Conservation (phyloP, 1,284 basidiomycete species). For the Inonotus obliquus region DNA sequence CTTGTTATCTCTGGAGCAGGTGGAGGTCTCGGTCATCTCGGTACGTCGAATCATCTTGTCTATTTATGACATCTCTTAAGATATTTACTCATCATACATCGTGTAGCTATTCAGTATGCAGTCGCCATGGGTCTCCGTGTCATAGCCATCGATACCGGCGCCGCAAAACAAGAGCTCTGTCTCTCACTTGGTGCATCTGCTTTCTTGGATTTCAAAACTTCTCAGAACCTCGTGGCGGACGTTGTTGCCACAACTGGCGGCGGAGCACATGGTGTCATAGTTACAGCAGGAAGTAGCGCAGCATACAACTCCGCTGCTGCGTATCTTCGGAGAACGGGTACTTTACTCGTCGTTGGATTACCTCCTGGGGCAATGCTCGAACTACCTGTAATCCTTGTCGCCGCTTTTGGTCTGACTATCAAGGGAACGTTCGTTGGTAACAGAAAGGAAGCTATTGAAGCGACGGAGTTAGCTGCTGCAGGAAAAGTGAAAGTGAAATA, state of each 20-base stretch:
- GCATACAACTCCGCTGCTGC: slow-evolving; percentile 71
- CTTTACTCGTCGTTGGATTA: slow-evolving; percentile 73
- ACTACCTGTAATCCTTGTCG: slow-evolving; percentile 73
- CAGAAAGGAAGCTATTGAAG: slow-evolving; percentile 70
- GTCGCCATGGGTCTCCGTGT: slow-evolving; percentile 71
- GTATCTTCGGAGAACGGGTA: slow-evolving; percentile 60
- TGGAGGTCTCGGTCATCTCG: slow-evolving; percentile 69
- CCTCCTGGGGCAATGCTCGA: slow-evolving; percentile 57
- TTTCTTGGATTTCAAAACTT: slow-evolving; percentile 77
- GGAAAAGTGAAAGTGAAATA: slow-evolving; percentile 65
- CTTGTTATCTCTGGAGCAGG: slow-evolving; percentile 79
- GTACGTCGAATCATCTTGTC: slow-evolving; percentile 31
- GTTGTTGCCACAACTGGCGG: slow-evolving; percentile 66
- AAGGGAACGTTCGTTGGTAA: slow-evolving; percentile 32
- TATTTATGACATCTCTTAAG: no score
- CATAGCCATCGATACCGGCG: slow-evolving; percentile 77
- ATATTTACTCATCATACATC: slow-evolving; percentile 14
- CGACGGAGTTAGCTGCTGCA: slow-evolving; percentile 62
- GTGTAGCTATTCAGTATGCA: slow-evolving; percentile 75
- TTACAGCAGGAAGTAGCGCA: slow-evolving; percentile 49
- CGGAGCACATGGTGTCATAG: slow-evolving; percentile 73
- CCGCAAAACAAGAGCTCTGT: slow-evolving; percentile 69
- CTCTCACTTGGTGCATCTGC: slow-evolving; percentile 68
- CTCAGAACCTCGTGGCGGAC: slow-evolving; percentile 55
- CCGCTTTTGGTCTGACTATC: slow-evolving; percentile 32